Conservation (phyloP, 78 protist species). For the Guillardia theta region DNA sequence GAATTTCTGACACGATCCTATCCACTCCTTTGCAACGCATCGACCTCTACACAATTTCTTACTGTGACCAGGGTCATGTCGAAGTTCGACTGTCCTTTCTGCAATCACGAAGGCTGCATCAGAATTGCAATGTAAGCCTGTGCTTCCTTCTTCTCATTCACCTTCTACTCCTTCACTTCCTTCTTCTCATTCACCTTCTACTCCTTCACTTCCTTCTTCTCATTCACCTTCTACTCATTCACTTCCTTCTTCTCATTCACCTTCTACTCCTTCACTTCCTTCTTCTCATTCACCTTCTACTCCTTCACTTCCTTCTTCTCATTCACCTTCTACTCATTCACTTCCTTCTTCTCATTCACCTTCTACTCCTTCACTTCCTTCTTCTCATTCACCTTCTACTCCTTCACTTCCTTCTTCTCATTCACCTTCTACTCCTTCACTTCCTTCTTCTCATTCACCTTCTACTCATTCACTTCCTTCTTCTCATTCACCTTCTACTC, state of each 20-base stretch:
- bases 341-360: neutral
- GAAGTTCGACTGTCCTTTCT: slow-evolving; percentile 1
- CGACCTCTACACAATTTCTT: no score
- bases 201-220: neutral
- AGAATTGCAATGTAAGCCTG: neutral
- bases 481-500: neutral
- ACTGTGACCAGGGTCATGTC: no score
- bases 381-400: neutral
- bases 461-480: neutral
- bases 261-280: neutral
- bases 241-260: neutral
- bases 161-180: neutral
- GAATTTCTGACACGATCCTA: no score
- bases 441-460: neutral
- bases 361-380: neutral
- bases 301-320: neutral
- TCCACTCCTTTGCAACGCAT: no score
- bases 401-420: neutral
- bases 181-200: neutral
- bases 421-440: no score
- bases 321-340: neutral
- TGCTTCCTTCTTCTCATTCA: neutral
- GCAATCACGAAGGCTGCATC: neutral
- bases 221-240: neutral
- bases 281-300: neutral